Base-by-base conservation (phyloP, 169 alveolate genomes). In the Plasmodium coatneyi region DNA sequence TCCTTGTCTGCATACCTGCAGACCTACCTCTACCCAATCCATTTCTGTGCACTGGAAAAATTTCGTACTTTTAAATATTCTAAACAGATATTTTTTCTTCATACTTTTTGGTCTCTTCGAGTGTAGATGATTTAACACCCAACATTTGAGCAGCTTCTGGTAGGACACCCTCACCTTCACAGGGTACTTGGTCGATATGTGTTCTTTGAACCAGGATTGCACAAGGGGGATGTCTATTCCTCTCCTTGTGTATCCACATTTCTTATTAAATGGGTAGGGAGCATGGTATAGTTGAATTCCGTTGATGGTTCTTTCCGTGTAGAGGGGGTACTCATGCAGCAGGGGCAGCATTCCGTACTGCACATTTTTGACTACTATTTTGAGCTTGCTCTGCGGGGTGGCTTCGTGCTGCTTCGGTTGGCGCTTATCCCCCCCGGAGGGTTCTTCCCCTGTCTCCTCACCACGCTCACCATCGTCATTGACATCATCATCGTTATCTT, bases 11-110 rank as follows among this genome's bases (percentile, higher is more conserved):
- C 99, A 98, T 2, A 99, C 99, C 97, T 99, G 99, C 36, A 99
- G 95, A 12, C 99, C 99, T 16, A 98, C 99, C 96, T 99, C 99
- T 34, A 99, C 99, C 99, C 99, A 99, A 94, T 99, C 99, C 90
- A 98, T 96, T 96, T 98, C 99, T 32, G 99, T 99, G 66, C 98
- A 94, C 94, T 99, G 99, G 98, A 99, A 99, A 96, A 98, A 99
- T 96, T 99, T 99, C 4, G 99, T 99, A 32, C 98, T 97, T 81
- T 98, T 97, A 95, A 99, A 98, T n/a, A 99, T 99, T 80, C 97
- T 97, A 92, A 99, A 98, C 80, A 99, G 95, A 76, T 97, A 96
- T 71, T 99, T 97, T 92, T 98, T 99, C 95, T 97, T 98, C 96
- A 98, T 96, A 19, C 99, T 92, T 93, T 98, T 98, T 32, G 99